These are phyloP conservation scores for Pleurotus giganteus DNA, from an alignment of 768 basidiomycete species.

Conservation along the genomic window DNA sequence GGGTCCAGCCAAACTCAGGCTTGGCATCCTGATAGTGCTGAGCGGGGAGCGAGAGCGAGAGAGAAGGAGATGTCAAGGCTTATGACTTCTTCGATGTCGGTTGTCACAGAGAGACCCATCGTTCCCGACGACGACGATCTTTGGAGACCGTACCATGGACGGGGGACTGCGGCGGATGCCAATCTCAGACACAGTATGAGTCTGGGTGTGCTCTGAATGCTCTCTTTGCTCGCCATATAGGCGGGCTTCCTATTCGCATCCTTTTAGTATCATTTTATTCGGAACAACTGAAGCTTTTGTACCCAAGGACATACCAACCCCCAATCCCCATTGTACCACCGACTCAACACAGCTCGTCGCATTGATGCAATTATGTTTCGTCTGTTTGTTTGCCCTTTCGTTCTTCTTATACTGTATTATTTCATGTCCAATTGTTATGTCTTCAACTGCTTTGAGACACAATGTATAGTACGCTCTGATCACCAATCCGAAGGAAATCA, in stretches of 20 bases:
- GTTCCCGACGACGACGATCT: slow-evolving; percentile 2
- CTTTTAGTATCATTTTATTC: background rate
- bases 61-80: background rate
- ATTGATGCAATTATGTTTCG: too few relatives aligned
- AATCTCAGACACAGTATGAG: slow-evolving; percentile 5
- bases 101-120: background rate
- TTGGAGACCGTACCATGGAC: slow-evolving; percentile 1
- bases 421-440: too few relatives aligned
- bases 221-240: background rate
- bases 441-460: too few relatives aligned
- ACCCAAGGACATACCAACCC: too few relatives aligned
- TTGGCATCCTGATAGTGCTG: slow-evolving; percentile 1
- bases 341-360: too few relatives aligned
- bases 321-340: too few relatives aligned
- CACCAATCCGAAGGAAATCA: too few relatives aligned
- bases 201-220: background rate
- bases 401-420: too few relatives aligned
- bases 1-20: background rate
- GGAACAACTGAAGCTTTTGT: too few relatives aligned
- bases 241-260: background rate
- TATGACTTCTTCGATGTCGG: background rate
- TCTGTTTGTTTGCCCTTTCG: too few relatives aligned
- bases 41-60: background rate
- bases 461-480: too few relatives aligned
- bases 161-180: slow-evolving; percentile 1